Percentiles rank a stretch among this genome's conserved stretches.
Evolutionary conservation across 2,329 filamentous ascomycete genomes (phyloP).

Genomic region (Penicillium sp.): DNA sequence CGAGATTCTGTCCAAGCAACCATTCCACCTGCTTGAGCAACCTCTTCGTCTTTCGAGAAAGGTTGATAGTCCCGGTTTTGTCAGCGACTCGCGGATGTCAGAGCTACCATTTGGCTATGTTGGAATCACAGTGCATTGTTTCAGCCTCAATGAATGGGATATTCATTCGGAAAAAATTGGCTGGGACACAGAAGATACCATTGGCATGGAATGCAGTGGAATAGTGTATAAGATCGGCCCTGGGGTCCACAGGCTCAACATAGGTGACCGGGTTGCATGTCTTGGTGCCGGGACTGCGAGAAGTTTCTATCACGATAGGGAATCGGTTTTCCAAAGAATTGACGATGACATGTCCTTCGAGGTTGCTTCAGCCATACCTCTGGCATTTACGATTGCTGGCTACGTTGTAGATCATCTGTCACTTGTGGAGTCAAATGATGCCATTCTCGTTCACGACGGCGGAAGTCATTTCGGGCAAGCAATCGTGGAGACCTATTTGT

Average conservation of each 20-base stretch:
- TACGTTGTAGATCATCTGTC: conserved; percentile 22
- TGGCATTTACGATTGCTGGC: conserved; percentile 24
- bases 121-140: conserved; percentile 35
- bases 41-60: conserved; percentile 9
- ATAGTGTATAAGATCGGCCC: conserved; percentile 20
- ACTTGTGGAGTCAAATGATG: conserved; percentile 17
- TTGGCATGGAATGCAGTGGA: conserved; percentile 23
- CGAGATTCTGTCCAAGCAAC: conserved; percentile 1
- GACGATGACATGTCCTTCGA: conserved; percentile 22
- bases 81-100: conserved; percentile 1
- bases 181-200: neutral
- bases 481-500: conserved; percentile 19
- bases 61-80: conserved; percentile 7
- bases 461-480: conserved; percentile 25
- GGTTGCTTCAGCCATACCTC: conserved; percentile 23
- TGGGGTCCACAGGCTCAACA: conserved; percentile 11
- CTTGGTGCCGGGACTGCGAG: conserved; percentile 18
- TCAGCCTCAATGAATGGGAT: conserved; percentile 33
- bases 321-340: conserved; percentile 23
- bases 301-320: conserved; percentile 18
- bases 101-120: conserved; percentile 24
- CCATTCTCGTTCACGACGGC: conserved; percentile 33
- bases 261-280: conserved; percentile 28
- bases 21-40: conserved; percentile 13
- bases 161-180: neutral